A percentile compares a stretch with the other conserved stretches of the same genome.
Conservation (phyloP, 768 basidiomycete species). For the Auricularia sp. region DNA sequence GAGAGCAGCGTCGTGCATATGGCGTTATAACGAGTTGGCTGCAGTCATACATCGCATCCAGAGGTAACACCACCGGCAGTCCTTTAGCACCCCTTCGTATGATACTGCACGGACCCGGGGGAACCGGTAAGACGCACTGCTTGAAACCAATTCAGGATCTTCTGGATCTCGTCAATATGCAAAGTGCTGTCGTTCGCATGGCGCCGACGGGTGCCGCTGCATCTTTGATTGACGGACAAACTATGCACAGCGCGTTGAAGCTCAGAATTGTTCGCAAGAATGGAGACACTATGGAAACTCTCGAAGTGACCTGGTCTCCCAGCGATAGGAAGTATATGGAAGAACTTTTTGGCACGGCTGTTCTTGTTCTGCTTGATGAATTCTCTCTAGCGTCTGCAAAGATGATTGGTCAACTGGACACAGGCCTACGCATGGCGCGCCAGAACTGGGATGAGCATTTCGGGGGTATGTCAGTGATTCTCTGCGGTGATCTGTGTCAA, state of each 20-base stretch:
- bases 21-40: neutral
- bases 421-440: slow-evolving; percentile 17
- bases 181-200: slow-evolving; percentile 17
- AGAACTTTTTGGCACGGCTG: slow-evolving; percentile 19
- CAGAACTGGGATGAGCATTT: slow-evolving; percentile 16
- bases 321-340: slow-evolving; percentile 10
- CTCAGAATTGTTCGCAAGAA: slow-evolving; percentile 12
- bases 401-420: slow-evolving; percentile 20
- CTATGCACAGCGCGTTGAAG: slow-evolving; percentile 17
- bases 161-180: slow-evolving; percentile 14
- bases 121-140: slow-evolving; percentile 25
- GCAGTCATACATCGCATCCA: neutral
- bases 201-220: slow-evolving; percentile 25
- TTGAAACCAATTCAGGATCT: slow-evolving; percentile 16
- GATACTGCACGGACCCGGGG: slow-evolving; percentile 21
- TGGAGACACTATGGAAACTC: slow-evolving; percentile 8
- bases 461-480: slow-evolving; percentile 23
- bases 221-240: slow-evolving; percentile 19
- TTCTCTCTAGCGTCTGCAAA: slow-evolving; percentile 17
- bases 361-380: slow-evolving; percentile 22
- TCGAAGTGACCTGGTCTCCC: slow-evolving; percentile 10
- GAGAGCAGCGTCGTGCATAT: neutral
- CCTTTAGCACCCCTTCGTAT: slow-evolving; percentile 3
- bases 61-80: no score
- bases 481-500: slow-evolving; percentile 25